A percentile compares a stretch with the other conserved stretches of the same genome.
These are phyloP conservation scores for Oxytropis ochrocephala DNA, from an alignment of 306 rosid species.

Conservation along the genomic window DNA sequence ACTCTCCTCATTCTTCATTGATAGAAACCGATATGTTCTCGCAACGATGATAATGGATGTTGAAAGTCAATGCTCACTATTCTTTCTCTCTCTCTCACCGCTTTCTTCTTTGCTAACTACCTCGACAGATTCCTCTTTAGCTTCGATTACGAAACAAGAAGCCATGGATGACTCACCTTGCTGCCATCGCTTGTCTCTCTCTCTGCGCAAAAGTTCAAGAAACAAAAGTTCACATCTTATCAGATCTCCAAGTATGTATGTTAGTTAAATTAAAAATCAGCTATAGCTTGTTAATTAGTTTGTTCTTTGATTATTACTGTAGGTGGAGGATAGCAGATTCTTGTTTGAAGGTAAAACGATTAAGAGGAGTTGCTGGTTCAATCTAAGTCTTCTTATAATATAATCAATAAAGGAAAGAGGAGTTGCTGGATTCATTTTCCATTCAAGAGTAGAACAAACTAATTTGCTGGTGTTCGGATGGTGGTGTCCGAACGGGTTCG, in stretches of 20 bases:
- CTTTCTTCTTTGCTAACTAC: constrained; percentile 68
- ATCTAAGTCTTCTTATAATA: no score
- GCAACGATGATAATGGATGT: constrained; percentile 85
- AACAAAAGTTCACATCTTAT: constrained; percentile 70
- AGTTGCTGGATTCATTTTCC: no score
- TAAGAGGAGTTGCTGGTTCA: no score
- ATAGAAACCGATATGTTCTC: constrained; percentile 55
- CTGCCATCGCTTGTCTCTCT: constrained; percentile 75
- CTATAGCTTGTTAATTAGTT: no score
- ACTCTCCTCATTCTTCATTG: constrained; percentile 12
- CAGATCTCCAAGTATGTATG: constrained; percentile 78
- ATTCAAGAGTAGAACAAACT: no score
- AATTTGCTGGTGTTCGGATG: no score
- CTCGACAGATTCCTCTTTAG: constrained; percentile 59
- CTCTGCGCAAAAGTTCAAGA: constrained; percentile 89
- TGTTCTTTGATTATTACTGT: no score
- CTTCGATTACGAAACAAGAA: constrained; percentile 41
- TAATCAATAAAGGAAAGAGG: no score
- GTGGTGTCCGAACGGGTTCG: no score
- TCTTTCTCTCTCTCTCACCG: constrained; percentile 72
- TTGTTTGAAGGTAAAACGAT: no score
- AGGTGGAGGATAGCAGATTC: no score
- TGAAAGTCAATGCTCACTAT: constrained; percentile 55
- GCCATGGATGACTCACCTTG: constrained; percentile 90
- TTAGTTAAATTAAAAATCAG: no score